Evolutionary conservation across 2,329 filamentous ascomycete genomes (phyloP).

Genomic region (Geosmithia flava): DNA sequence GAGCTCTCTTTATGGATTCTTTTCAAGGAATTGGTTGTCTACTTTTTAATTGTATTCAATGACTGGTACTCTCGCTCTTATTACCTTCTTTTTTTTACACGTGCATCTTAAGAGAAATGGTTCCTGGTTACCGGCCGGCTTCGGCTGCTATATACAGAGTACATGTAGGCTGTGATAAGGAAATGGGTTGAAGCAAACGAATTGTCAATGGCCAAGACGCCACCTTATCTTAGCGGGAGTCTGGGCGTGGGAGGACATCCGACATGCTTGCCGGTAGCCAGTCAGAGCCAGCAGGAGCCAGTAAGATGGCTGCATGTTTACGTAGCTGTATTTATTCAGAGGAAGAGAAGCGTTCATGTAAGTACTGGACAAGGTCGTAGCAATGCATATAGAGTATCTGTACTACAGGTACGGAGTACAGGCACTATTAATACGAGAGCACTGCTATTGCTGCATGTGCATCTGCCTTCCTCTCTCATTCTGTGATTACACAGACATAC

Average conservation of each 20-base stretch:
- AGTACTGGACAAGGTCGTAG: no score
- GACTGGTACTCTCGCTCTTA: no score
- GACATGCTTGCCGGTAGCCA: background rate
- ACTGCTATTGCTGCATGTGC: no score
- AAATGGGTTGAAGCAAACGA: background rate
- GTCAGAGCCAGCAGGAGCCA: background rate
- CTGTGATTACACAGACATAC: no score
- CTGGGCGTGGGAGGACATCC: conserved; percentile 2
- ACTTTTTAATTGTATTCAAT: background rate
- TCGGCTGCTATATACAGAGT: background rate
- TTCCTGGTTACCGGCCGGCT: no score
- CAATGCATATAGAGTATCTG: no score
- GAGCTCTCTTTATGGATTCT: background rate
- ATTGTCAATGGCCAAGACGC: background rate
- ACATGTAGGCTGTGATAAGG: background rate
- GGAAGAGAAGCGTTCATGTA: background rate
- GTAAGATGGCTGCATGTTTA: conserved; percentile 2
- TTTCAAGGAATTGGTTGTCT: background rate
- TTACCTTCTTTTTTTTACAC: no score
- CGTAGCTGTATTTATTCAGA: conserved; percentile 5
- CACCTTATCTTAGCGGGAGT: conserved; percentile 2
- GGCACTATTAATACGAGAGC: no score
- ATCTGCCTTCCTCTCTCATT: no score
- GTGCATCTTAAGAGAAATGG: no score
- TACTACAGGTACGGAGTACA: no score